Conservation (phyloP, 148 eudicot genomes). For the Persicaria maculosa region DNA sequence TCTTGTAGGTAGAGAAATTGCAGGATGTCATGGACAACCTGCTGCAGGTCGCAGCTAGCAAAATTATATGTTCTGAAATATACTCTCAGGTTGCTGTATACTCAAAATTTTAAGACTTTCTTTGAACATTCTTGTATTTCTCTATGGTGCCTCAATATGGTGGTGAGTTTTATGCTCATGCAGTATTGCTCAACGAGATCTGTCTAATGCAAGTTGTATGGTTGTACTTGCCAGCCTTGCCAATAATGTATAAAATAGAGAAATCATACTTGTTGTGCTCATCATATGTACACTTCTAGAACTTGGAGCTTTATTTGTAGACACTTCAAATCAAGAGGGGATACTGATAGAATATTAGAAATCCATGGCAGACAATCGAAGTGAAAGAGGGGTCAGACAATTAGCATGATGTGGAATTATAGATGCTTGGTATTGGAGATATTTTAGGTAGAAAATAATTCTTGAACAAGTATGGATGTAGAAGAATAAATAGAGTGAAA, state of each 20-base stretch:
- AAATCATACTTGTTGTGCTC: background rate
- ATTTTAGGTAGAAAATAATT: background rate
- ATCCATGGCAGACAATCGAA: background rate
- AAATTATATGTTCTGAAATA: conserved; percentile 30
- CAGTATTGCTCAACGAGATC: background rate
- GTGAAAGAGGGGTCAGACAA: background rate
- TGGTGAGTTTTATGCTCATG: background rate
- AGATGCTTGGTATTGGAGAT: background rate
- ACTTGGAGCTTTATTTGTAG: background rate
- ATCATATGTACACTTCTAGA: background rate
- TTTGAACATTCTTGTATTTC: background rate
- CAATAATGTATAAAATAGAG: background rate
- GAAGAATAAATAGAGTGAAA: background rate
- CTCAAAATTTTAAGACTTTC: conserved; percentile 9
- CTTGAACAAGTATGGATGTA: background rate
- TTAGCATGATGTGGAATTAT: background rate
- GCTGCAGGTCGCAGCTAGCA: conserved; percentile 43
- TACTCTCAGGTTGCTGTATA: conserved; percentile 49
- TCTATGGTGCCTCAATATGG: background rate
- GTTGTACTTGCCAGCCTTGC: background rate
- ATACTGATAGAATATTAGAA: background rate
- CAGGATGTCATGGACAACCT: conserved; percentile 45
- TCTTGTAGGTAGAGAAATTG: conserved; percentile 46
- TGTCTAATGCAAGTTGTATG: background rate
- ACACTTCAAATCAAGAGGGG: background rate